Evolutionary conservation across 768 basidiomycete species (phyloP), one percentile per base, ranked within the genome.

Genomic region (Podaxis mareebaensis): DNA sequence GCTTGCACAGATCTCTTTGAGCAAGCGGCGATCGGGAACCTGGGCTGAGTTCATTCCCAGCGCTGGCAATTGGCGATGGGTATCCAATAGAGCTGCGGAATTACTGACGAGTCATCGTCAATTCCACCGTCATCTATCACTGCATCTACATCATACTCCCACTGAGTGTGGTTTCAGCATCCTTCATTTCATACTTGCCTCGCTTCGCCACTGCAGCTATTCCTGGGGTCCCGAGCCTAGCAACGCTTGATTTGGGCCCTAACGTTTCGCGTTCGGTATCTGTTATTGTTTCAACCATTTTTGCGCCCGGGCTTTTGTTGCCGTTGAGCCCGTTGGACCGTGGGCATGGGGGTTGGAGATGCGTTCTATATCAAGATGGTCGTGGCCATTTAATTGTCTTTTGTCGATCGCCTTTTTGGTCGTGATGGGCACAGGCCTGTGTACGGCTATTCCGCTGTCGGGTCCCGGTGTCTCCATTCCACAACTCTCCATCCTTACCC

Each of bases 221-320:
- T 44, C 17, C 30, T 20, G 60, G 60, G 39, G 60, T 61, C 60
- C 46, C 26, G n/a, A n/a, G 15, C 20, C n/a, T 46, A 46, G 44
- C 4, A 42, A 30, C 42, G 24, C 33, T 52, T 24, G 33, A 40
- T 60, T 52, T 52, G 51, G 36, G 8, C 20, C 17, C 22, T 13
- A 38, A 22, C 36, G 30, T 39, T 28, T n/a, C 48, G 4, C 5
- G 39, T 51, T 17, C 24, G 24, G 26, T 10, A 13, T 42, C 56
- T 22, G 28, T 57, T 20, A 61, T 53, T 54, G 52, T 61, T 54
- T 20, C 40, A 11, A 39, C 38, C 52, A 22, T 26, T 26, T 57
- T 44, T 42, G 56, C 40, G 33, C 11, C 17, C n/a, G 53, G 48
- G 15, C 15, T 57, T 57, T 57, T 57, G 40, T 57, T 57, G 15